phyloP scores from a whole-genome alignment of 2,329 filamentous ascomycete species.

The Stachybotrys chlorohalonatus region DNA sequence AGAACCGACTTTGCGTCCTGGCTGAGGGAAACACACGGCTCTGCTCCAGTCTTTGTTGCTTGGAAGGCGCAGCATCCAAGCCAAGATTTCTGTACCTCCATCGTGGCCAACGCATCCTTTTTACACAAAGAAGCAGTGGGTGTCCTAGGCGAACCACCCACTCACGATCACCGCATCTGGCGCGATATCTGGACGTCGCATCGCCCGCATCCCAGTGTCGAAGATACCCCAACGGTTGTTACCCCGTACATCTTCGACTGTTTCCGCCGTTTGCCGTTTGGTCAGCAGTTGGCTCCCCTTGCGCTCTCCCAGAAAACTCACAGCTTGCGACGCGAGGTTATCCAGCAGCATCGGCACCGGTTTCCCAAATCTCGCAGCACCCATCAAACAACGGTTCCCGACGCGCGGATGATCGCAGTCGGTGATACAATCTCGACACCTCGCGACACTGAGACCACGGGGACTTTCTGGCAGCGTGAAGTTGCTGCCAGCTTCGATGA shows the following conservation, averaged over 20 bases:
- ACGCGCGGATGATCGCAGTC: slow-evolving; percentile 21
- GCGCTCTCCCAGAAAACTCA: slow-evolving; percentile 16
- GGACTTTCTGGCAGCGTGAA: slow-evolving; percentile 47
- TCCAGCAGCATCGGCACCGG: slow-evolving; percentile 16
- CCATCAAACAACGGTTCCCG: slow-evolving; percentile 6
- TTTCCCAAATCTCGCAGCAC: slow-evolving; percentile 8
- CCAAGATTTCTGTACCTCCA: slow-evolving; percentile 52
- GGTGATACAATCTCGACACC: slow-evolving; percentile 41
- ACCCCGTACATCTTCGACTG: slow-evolving; percentile 59
- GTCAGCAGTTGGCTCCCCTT: slow-evolving; percentile 33
- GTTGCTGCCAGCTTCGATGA: slow-evolving; percentile 29
- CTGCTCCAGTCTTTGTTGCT: slow-evolving; percentile 28
- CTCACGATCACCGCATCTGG: slow-evolving; percentile 40
- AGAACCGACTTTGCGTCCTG: slow-evolving; percentile 46
- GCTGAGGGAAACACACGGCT: slow-evolving; percentile 36
- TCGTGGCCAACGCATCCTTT: slow-evolving; percentile 53
- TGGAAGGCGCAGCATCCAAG: slow-evolving; percentile 46
- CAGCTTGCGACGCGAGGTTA: slow-evolving; percentile 17
- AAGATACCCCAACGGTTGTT: slow-evolving; percentile 45
- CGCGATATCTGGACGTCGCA: slow-evolving; percentile 33
- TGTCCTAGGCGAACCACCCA: slow-evolving; percentile 25
- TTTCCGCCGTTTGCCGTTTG: slow-evolving; percentile 57
- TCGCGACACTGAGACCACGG: slow-evolving; percentile 33
- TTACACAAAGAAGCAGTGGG: slow-evolving; percentile 55
- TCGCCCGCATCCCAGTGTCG: slow-evolving; percentile 16